Base-by-base conservation (phyloP, 192 early-diverging fungal species). In the Paraglomus brasilianum region DNA sequence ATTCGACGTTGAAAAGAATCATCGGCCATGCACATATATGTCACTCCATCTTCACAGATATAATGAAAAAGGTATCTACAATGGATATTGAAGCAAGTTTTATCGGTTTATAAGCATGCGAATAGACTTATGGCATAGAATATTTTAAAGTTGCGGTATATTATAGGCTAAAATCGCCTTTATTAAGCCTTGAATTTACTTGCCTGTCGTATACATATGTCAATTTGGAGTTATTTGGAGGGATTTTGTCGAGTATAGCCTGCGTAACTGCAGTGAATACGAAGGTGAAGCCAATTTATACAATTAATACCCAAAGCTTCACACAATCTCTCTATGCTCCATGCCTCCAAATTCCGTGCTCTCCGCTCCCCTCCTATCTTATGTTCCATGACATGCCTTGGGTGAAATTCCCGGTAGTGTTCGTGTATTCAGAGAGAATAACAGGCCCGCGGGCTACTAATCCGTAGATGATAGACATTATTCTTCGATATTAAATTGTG, bases 191-290 rank as follows among this genome's bases (percentile, higher is more conserved):
- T n/a, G 14, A 66, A 36, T n/a, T n/a, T n/a, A n/a, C 60, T 69
- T 80, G 86, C 85, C 85, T 74, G 80, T 96, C 95, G 74, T 94
- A 95, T 30, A 93, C 91, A 73, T 93, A 96, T 5, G 95, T 93
- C 53, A 96, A 78, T 73, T 94, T 94, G 39, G 91, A 91, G 77
- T 96, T 90, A 74, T 91, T 92, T 38, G 92, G 89, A 7, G 93
- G 92, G 42, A 97, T 92, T 73, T 93, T 93, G 59, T 89, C 91
- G 13, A 95, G 83, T 65, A 97, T 95, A 24, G 89, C 89, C 70
- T 93, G 89, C 19, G 90, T 92, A 52, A 93, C 87, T 82, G 73
- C 51, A 17, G 8, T 57, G 17, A n/a, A n/a, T n/a, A n/a, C n/a
- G n/a, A n/a, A n/a, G n/a, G n/a, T n/a, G n/a, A n/a, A n/a, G n/a